phyloP scores from a whole-genome alignment of 2,329 filamentous ascomycete genomes.

The Teratosphaeria nubilosa region DNA sequence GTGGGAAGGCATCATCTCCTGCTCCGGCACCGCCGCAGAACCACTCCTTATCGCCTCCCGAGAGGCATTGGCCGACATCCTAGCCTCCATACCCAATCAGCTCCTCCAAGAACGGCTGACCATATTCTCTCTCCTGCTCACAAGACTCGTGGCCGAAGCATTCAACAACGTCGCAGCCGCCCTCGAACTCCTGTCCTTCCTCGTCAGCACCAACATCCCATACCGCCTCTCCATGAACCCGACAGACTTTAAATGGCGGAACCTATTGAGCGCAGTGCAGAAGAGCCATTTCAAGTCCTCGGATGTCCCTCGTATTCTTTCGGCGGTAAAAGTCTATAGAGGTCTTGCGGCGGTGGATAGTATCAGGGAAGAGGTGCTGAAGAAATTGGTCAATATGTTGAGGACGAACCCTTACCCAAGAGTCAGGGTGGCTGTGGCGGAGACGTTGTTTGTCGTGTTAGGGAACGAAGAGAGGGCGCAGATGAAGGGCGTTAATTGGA shows the following conservation, averaged over 20 bases:
- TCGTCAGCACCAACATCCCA: slow-evolving; percentile 42
- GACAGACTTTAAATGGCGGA: slow-evolving; percentile 51
- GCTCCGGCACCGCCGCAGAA: slow-evolving; percentile 69
- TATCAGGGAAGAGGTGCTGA: slow-evolving; percentile 47
- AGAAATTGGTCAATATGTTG: slow-evolving; percentile 63
- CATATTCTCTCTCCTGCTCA: slow-evolving; percentile 14
- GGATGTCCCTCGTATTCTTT: slow-evolving; percentile 71
- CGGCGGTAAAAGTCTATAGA: slow-evolving; percentile 70
- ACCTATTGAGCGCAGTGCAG: slow-evolving; percentile 60
- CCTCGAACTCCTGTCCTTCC: slow-evolving; percentile 66
- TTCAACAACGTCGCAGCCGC: slow-evolving; percentile 40
- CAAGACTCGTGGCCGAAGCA: slow-evolving; percentile 8
- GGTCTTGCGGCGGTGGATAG: slow-evolving; percentile 49
- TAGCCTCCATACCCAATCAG: slow-evolving; percentile 13
- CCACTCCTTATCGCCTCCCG: slow-evolving; percentile 61
- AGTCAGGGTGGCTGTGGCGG: slow-evolving; percentile 43
- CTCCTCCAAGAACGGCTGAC: slow-evolving; percentile 12
- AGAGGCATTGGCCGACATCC: slow-evolving; percentile 46
- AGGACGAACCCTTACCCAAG: slow-evolving; percentile 68
- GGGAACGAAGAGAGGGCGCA: background rate
- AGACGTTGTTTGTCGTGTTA: slow-evolving; percentile 28
- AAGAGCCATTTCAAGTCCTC: slow-evolving; percentile 74
- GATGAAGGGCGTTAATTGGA: background rate
- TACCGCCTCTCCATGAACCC: slow-evolving; percentile 24
- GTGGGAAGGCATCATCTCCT: slow-evolving; percentile 59